Conservation (phyloP, 2,329 filamentous ascomycete genomes). For the Xylariaceae sp. region DNA sequence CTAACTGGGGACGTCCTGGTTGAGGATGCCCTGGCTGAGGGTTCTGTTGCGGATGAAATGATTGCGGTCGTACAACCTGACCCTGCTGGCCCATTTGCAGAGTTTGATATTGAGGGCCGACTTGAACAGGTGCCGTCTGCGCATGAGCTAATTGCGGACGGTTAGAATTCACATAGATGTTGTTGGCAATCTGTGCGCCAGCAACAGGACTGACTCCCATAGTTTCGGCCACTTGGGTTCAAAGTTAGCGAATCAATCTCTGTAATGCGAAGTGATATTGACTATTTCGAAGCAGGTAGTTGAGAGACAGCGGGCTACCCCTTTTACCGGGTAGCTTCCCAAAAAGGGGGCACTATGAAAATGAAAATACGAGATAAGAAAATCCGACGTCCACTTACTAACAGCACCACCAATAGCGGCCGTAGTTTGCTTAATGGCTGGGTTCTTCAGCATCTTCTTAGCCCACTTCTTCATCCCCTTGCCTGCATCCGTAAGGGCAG, state of each 20-base stretch:
- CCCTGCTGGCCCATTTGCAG: conserved; percentile 8
- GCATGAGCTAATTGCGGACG: conserved; percentile 17
- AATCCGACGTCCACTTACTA: conserved; percentile 16
- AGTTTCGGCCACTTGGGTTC: conserved; percentile 18
- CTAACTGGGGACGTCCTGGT: neutral
- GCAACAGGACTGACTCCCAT: conserved; percentile 11
- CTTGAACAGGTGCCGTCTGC: conserved; percentile 17
- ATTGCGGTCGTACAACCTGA: conserved; percentile 6
- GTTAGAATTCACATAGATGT: conserved; percentile 5
- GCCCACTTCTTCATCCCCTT: conserved; percentile 32
- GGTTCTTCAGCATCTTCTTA: conserved; percentile 28
- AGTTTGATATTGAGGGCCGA: conserved; percentile 2
- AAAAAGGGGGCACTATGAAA: neutral
- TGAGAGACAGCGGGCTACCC: no score
- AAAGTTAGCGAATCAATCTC: conserved; percentile 1
- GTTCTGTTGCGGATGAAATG: neutral
- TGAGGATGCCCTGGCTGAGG: conserved; percentile 1
- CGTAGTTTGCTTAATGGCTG: conserved; percentile 26
- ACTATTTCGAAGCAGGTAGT: neutral
- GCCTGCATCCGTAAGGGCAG: conserved; percentile 23
- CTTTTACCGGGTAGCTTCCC: neutral
- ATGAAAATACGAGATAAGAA: neutral
- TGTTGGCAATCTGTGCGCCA: conserved; percentile 15
- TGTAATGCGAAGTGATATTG: neutral
- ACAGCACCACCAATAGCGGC: conserved; percentile 24